phyloP scores from a whole-genome alignment of 768 basidiomycete species.

The Xanthoconium purpureum region DNA sequence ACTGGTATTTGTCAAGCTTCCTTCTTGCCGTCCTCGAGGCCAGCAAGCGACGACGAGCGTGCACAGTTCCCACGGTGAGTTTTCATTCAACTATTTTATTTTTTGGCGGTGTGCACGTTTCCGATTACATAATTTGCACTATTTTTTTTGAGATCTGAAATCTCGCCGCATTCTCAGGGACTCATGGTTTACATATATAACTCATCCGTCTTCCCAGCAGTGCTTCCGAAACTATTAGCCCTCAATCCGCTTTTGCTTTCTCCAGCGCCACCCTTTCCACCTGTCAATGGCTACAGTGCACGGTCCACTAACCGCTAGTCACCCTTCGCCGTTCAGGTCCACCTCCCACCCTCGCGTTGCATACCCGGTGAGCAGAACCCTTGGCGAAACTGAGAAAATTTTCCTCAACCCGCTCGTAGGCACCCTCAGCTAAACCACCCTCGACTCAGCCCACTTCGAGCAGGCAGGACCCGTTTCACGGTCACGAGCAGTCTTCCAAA shows the following conservation, averaged over 20 bases:
- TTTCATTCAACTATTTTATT: conserved; percentile 28
- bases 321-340: conserved; percentile 30
- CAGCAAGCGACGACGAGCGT: conserved; percentile 28
- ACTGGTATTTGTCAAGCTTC: conserved; percentile 15
- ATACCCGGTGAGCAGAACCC: conserved; percentile 24
- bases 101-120: conserved; percentile 27
- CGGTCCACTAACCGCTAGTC: conserved; percentile 26
- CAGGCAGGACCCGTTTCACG: conserved; percentile 37
- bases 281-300: conserved; percentile 32
- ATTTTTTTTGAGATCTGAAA: not conserved
- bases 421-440: conserved; percentile 26
- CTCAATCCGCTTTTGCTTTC: not conserved
- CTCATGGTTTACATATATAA: conserved; percentile 25
- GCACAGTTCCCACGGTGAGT: conserved; percentile 33
- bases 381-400: no score
- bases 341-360: conserved; percentile 26
- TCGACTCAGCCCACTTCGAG: conserved; percentile 29
- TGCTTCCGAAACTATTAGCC: conserved; percentile 18
- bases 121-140: conserved; percentile 16
- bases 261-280: conserved; percentile 19
- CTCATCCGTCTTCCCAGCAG: conserved; percentile 2
- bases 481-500: conserved; percentile 70
- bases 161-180: conserved; percentile 12
- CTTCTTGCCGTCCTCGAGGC: conserved; percentile 34
- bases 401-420: conserved; percentile 14